A percentile compares a stretch with the other conserved stretches of the same genome.
Evolutionary conservation across 805 yeast species (phyloP).

Genomic region (Millerozyma miso): DNA sequence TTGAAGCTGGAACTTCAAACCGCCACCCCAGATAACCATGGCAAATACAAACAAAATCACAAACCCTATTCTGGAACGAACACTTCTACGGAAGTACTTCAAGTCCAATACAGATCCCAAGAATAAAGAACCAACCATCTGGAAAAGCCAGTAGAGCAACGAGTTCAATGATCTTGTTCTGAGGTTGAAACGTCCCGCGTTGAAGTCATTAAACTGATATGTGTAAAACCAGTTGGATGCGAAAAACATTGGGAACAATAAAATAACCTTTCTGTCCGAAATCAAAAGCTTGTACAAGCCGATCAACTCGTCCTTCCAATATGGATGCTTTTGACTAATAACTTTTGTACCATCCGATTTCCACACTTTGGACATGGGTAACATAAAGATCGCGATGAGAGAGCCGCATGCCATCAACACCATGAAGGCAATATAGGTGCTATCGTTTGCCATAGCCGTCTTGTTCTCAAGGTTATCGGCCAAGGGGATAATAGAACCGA

Average conservation of each 20-base stretch:
- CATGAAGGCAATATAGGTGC: slow-evolving; percentile 53
- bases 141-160: slow-evolving; percentile 56
- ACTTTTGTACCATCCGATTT: slow-evolving; percentile 49
- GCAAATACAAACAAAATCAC: slow-evolving; percentile 34
- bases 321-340: slow-evolving; percentile 40
- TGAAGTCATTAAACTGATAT: slow-evolving; percentile 57
- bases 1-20: slow-evolving; percentile 43
- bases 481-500: slow-evolving; percentile 57
- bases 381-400: slow-evolving; percentile 39
- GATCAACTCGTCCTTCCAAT: slow-evolving; percentile 41
- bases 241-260: slow-evolving; percentile 58
- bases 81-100: slow-evolving; percentile 35
- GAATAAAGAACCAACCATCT: slow-evolving; percentile 52
- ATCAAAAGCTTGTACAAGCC: slow-evolving; percentile 36
- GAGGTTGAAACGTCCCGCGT: slow-evolving; percentile 51
- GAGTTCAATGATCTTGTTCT: slow-evolving; percentile 62
- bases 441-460: slow-evolving; percentile 35
- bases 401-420: slow-evolving; percentile 48
- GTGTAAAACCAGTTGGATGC: slow-evolving; percentile 66
- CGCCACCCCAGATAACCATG: slow-evolving; percentile 58
- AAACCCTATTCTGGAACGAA: slow-evolving; percentile 46
- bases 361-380: slow-evolving; percentile 48
- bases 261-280: slow-evolving; percentile 41
- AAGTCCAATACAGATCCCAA: slow-evolving; percentile 49
- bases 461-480: slow-evolving; percentile 44